A percentile compares a stretch with the other conserved stretches of the same genome.
Evolutionary conservation across 306 rosid genomes (phyloP).

Genomic region (Acacia crassicarpa): DNA sequence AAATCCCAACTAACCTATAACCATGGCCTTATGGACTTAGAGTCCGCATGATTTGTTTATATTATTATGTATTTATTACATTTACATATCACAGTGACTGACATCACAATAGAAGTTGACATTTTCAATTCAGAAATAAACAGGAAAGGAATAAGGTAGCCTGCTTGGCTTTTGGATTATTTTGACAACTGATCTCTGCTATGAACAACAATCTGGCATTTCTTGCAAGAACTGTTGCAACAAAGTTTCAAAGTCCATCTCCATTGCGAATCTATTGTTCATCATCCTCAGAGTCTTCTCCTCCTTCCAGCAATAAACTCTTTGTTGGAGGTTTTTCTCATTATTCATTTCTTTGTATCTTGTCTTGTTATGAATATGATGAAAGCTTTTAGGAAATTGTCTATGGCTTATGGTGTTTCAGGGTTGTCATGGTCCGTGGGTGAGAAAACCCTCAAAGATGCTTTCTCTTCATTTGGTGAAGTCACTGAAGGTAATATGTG

Average conservation of each 20-base stretch:
- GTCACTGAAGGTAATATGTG: slow-evolving; percentile 65
- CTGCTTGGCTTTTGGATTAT: not conserved
- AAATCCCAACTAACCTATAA: too few species aligned
- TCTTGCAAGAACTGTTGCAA: slow-evolving; percentile 15
- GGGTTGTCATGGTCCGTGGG: slow-evolving; percentile 88
- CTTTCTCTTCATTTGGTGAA: slow-evolving; percentile 82
- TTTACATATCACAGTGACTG: not conserved
- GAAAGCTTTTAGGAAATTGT: not conserved
- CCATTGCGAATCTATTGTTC: slow-evolving; percentile 47
- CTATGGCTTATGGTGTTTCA: slow-evolving; percentile 37
- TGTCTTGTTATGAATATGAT: not conserved
- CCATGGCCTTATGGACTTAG: too few species aligned
- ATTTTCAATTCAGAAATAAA: not conserved
- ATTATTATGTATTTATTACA: too few species aligned
- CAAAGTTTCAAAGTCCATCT: slow-evolving; percentile 27
- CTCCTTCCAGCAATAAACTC: slow-evolving; percentile 58
- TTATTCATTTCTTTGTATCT: not conserved
- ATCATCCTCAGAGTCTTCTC: slow-evolving; percentile 34
- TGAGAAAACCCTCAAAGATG: slow-evolving; percentile 73
- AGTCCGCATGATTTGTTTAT: too few species aligned
- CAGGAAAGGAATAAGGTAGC: not conserved
- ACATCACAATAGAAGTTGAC: not conserved
- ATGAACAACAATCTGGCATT: slow-evolving; percentile 27
- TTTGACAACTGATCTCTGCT: not conserved
- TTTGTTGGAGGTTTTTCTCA: slow-evolving; percentile 70